Percentiles rank a stretch among this genome's conserved stretches.
Conservation (phyloP, 2,329 filamentous ascomycete species). For the Penicillium sp. region DNA sequence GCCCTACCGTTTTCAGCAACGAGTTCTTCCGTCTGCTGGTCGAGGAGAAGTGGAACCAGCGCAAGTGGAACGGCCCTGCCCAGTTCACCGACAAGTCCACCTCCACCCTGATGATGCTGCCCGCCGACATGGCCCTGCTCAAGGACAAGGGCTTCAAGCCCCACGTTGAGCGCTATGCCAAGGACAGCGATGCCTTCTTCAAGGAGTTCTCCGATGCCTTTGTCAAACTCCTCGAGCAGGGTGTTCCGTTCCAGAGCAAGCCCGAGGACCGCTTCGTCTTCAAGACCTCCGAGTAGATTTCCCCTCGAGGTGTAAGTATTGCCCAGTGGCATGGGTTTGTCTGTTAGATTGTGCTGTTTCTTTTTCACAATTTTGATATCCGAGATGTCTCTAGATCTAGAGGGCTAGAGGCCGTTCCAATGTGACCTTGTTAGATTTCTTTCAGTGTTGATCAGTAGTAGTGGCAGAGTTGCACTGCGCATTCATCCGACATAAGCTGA, state of each 20-base stretch:
- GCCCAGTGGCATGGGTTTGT: neutral
- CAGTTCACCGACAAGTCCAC: slow-evolving; percentile 85
- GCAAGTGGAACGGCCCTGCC: slow-evolving; percentile 86
- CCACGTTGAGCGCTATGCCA: slow-evolving; percentile 80
- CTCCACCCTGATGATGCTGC: slow-evolving; percentile 95
- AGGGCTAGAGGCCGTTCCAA: slow-evolving; percentile 8
- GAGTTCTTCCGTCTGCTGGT: slow-evolving; percentile 87
- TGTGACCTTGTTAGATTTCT: slow-evolving; percentile 5
- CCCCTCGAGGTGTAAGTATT: neutral
- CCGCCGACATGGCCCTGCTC: slow-evolving; percentile 79
- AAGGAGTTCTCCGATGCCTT: slow-evolving; percentile 79
- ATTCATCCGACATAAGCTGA: neutral
- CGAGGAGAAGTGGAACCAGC: slow-evolving; percentile 86
- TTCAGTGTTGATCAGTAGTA: neutral
- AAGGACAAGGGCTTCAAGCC: slow-evolving; percentile 81
- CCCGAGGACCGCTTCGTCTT: slow-evolving; percentile 58
- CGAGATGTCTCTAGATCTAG: slow-evolving; percentile 4
- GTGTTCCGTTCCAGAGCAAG: slow-evolving; percentile 75
- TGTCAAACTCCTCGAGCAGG: slow-evolving; percentile 83
- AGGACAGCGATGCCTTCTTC: slow-evolving; percentile 88
- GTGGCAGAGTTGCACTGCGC: neutral
- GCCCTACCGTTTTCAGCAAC: slow-evolving; percentile 85
- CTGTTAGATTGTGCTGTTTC: slow-evolving; percentile 1
- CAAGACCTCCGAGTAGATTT: slow-evolving; percentile 51
- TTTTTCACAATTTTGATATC: slow-evolving; percentile 9